Conservation (phyloP, 805 yeast species). For the Isabelozyma gotoi region DNA sequence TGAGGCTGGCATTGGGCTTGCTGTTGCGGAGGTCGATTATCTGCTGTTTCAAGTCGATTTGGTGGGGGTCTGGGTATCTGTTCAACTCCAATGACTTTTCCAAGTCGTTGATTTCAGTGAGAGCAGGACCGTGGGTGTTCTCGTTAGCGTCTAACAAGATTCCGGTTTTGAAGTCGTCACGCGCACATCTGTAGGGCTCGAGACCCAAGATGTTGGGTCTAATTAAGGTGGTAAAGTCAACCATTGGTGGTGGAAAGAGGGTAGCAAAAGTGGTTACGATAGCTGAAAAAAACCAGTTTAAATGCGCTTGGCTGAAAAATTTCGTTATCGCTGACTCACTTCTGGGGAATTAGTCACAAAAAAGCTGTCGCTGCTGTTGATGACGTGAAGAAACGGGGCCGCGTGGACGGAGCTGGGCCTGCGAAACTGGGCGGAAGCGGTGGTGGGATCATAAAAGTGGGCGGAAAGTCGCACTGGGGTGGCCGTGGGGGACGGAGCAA, state of each 20-base stretch:
- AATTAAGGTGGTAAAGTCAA: constrained; percentile 57
- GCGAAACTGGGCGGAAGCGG: not conserved
- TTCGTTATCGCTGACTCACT: constrained; percentile 1
- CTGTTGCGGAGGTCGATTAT: constrained; percentile 70
- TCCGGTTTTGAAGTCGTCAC: constrained; percentile 92
- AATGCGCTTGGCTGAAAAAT: too few relatives aligned
- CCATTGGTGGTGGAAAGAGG: constrained; percentile 19
- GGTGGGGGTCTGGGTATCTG: constrained; percentile 98
- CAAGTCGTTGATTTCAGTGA: constrained; percentile 39
- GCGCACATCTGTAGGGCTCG: constrained; percentile 93
- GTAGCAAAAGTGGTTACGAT: not conserved
- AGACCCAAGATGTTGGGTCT: constrained; percentile 82
- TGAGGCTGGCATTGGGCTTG: constrained; percentile 30
- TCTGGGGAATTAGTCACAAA: constrained; percentile 1
- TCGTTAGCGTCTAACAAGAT: constrained; percentile 93
- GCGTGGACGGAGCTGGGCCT: not conserved
- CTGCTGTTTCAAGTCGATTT: constrained; percentile 67
- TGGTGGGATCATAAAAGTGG: too few relatives aligned
- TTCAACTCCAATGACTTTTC: constrained; percentile 63
- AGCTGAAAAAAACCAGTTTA: constrained; percentile 2
- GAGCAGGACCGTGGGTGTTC: constrained; percentile 88
- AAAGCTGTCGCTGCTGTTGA: not conserved
- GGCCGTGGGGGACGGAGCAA: not conserved
- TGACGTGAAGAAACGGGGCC: not conserved
- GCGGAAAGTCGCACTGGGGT: too few relatives aligned